Conservation (phyloP, 768 basidiomycete species). For the Trichaptum fuscoviolaceum region DNA sequence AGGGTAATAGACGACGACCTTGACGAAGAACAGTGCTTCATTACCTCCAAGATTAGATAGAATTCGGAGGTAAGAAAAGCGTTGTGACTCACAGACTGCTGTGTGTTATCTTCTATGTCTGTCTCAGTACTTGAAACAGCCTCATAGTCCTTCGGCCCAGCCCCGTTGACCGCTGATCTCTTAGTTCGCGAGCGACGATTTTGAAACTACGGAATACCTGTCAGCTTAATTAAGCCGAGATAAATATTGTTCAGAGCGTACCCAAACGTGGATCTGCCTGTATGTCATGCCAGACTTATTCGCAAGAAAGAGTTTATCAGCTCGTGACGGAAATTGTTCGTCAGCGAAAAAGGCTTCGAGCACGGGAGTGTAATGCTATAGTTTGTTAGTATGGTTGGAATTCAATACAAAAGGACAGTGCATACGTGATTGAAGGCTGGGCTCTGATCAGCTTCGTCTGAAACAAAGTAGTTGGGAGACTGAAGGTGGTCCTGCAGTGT, state of each 20-base stretch:
- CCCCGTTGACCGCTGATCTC: too few relatives aligned
- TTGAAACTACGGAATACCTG: slow-evolving; percentile 38
- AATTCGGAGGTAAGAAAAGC: neutral
- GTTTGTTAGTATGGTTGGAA: too few relatives aligned
- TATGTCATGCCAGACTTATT: slow-evolving; percentile 36
- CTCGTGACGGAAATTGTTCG: slow-evolving; percentile 41
- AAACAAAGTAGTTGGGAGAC: too few relatives aligned
- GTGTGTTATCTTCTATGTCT: slow-evolving; percentile 14
- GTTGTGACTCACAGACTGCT: slow-evolving; percentile 10
- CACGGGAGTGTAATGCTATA: slow-evolving; percentile 40
- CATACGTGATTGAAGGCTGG: too few relatives aligned
- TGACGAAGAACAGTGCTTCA: neutral
- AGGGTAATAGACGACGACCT: slow-evolving; percentile 12
- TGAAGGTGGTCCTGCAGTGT: too few relatives aligned
- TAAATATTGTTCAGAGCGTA: slow-evolving; percentile 18
- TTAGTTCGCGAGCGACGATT: slow-evolving; percentile 41
- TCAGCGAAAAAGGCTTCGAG: slow-evolving; percentile 43
- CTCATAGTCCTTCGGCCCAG: too few relatives aligned
- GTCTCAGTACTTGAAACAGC: too few relatives aligned
- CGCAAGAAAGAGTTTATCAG: slow-evolving; percentile 37
- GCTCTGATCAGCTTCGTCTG: too few relatives aligned
- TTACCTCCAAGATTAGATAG: slow-evolving; percentile 7
- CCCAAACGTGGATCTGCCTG: slow-evolving; percentile 54
- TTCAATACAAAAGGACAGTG: too few relatives aligned
- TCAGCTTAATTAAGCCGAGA: neutral